These are phyloP conservation scores for Globisporangium heterothallicum DNA, from an alignment of 352 stramenopile species.

Conservation along the genomic window DNA sequence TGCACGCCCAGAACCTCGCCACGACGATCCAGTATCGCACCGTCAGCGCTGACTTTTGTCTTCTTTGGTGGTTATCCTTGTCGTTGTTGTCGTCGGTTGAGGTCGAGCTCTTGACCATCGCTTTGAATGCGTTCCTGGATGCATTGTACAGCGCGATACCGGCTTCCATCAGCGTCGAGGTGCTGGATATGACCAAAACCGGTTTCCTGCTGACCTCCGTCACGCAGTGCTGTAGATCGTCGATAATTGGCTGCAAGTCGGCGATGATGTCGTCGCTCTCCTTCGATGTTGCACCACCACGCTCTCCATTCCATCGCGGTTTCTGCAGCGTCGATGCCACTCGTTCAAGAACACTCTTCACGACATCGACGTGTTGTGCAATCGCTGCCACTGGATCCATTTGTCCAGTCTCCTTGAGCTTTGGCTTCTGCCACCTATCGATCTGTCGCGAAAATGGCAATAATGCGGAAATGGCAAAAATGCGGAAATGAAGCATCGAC, in stretches of 20 bases:
- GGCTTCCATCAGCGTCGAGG: conserved; percentile 40
- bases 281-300: conserved; percentile 6
- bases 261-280: not conserved
- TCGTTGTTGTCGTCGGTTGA: not conserved
- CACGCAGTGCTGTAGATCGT: conserved; percentile 27
- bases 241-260: conserved; percentile 7
- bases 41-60: not conserved
- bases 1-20: conserved; percentile 50
- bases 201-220: conserved; percentile 16
- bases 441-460: conserved; percentile 4
- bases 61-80: not conserved
- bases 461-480: not conserved
- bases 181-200: conserved; percentile 22
- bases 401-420: conserved; percentile 10
- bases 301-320: not conserved
- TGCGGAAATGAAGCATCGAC: conserved; percentile 6
- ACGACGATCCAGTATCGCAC: conserved; percentile 23
- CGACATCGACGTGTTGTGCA: conserved; percentile 15
- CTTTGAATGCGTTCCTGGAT: conserved; percentile 35
- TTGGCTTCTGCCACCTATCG: not conserved
- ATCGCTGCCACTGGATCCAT: conserved; percentile 15
- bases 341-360: conserved; percentile 14
- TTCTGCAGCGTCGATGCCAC: not conserved
- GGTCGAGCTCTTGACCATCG: conserved; percentile 9
- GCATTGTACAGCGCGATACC: conserved; percentile 71